phyloP scores from a whole-genome alignment of 192 early-diverging fungal species.

The Backusella circina region DNA sequence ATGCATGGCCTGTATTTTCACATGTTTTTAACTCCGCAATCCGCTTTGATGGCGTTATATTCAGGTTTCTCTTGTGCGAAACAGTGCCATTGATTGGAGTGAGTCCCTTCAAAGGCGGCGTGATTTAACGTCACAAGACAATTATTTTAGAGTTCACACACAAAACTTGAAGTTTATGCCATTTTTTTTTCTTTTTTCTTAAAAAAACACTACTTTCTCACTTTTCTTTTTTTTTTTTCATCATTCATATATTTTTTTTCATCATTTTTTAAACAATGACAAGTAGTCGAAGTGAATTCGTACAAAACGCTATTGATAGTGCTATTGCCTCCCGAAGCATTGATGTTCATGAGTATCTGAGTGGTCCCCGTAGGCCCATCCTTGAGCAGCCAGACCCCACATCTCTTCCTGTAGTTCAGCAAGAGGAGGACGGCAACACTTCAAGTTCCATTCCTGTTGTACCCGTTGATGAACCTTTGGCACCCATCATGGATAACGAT shows the following conservation, averaged over 20 bases:
- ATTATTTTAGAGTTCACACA: neutral
- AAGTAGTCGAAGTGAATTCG: neutral
- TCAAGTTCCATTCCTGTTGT: neutral
- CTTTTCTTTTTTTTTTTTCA: neutral
- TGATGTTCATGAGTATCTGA: neutral
- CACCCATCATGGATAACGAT: neutral
- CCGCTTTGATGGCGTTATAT: neutral
- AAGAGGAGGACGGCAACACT: neutral
- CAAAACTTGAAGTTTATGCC: neutral
- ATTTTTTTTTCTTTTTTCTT: neutral
- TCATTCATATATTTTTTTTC: neutral
- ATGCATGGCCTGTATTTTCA: neutral
- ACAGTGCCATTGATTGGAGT: neutral
- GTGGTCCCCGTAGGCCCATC: neutral
- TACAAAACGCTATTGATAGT: neutral
- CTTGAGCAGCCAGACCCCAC: neutral
- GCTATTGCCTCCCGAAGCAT: neutral
- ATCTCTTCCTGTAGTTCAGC: neutral
- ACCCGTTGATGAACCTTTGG: neutral
- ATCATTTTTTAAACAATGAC: neutral
- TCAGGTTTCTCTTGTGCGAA: neutral
- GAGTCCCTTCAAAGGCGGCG: neutral
- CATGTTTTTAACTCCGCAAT: neutral
- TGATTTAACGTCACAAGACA: neutral
- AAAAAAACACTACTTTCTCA: too few relatives aligned